Evolutionary conservation across 148 eudicot genomes (phyloP), one percentile per base, ranked within the genome.

Genomic region (Chenopodium album): DNA sequence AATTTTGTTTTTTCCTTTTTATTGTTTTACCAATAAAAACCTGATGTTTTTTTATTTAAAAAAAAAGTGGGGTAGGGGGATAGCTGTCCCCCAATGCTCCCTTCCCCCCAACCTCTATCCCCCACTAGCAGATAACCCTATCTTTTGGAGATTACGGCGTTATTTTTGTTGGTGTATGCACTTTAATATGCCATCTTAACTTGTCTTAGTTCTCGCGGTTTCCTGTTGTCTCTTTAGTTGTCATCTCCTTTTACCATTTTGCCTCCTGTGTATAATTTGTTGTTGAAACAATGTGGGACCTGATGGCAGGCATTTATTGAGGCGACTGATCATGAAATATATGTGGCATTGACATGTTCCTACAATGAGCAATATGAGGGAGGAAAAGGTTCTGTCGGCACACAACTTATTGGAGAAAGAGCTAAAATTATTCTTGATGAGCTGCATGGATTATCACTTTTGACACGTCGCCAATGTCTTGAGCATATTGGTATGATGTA

Each of bases 351-450:
- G 83, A 90, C 99, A 23, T 92, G 93, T 84, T 88, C 83, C 83
- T 94, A 88, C 74, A 86, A 90, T 81, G 94, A 91, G 76, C 88
- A 86, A 71, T 84, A 84, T 74, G 88, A 90, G 82, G 87, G 93
- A 50, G 85, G 78, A n/a, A 94, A 90, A 88, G 99, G 99, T 32
- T 90, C 93, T 78, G 97, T 96, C 84, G 99, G 98, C 78, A 96
- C 99, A 56, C 97, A 92, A 83, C 92, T 92, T 81, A 75, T 89
- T 65, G 98, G 97, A 31, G 99, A 96, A 90, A 91, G 99, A 87
- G 99, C 89, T 41, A 83, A 92, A 83, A 88, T 96, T 85, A 92
- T 96, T 79, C 90, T 96, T 67, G 93, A 96, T 80, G 99, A 96
- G 90, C 88, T 90, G 54, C 92, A 82, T 80, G 87, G 85, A 74